Conservation (phyloP, 352 stramenopile genomes). For the Pilasporangium apinafurcum region DNA sequence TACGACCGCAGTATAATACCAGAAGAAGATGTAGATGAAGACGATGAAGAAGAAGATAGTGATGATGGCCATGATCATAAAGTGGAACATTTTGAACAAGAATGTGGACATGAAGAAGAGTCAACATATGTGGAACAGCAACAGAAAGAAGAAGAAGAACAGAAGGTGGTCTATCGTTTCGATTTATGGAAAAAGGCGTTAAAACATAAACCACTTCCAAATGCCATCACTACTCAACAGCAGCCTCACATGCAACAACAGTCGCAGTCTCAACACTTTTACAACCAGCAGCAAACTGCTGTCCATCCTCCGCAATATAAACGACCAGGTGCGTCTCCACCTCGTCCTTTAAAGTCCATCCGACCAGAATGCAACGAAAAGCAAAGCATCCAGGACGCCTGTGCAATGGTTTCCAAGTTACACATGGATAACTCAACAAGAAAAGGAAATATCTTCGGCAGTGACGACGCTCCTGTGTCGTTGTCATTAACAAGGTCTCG, state of each 20-base stretch:
- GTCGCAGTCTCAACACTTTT: not conserved
- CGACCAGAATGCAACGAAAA: constrained; percentile 4
- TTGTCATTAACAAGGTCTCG: constrained; percentile 45
- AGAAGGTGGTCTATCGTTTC: constrained; percentile 38
- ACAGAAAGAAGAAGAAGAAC: constrained; percentile 5
- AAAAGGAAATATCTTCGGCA: not conserved
- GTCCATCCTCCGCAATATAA: too few species aligned
- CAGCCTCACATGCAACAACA: not conserved
- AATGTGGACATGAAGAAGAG: not conserved
- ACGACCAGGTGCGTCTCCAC: not conserved
- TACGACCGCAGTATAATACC: too few species aligned
- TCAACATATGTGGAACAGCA: constrained; percentile 1
- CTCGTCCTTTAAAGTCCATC: too few species aligned
- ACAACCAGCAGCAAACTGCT: not conserved
- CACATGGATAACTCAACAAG: constrained; percentile 10
- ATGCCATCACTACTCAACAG: constrained; percentile 35
- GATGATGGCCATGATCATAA: constrained; percentile 13
- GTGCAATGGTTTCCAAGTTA: constrained; percentile 27
- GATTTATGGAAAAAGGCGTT: constrained; percentile 51
- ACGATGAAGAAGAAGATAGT: constrained; percentile 10
- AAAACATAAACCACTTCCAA: constrained; percentile 28
- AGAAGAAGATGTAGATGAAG: not conserved
- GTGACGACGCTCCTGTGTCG: constrained; percentile 12
- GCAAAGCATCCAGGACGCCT: constrained; percentile 12
- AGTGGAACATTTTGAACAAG: constrained; percentile 2